Base-by-base conservation (phyloP, 1,284 basidiomycete genomes). In the Porodaedalea pini region DNA sequence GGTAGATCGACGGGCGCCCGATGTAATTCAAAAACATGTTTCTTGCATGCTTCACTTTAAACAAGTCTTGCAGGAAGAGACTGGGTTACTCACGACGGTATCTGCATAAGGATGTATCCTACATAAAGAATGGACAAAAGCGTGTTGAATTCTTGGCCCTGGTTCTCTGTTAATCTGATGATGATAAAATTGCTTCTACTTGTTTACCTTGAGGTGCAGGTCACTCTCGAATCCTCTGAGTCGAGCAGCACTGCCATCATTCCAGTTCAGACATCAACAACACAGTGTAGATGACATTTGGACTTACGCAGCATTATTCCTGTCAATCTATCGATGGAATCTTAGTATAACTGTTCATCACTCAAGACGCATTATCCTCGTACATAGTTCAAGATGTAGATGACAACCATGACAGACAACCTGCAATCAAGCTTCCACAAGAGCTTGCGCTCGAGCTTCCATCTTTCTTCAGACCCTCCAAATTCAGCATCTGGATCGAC, bases 1-100 rank as follows among this genome's bases (percentile, higher is more conserved):
- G 75, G 69, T 91, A 92, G 49, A 88, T 66, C 0, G 88, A 90
- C 0, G 90, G 90, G 62, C 77, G 81, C 45, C 83, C 87, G 54
- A 87, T 81, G 61, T 80, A 77, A 64, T 88, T 87, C 58, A 91
- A 67, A 63, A 88, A 81, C 79, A 87, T 87, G 67, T 90, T 89
- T 5, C 86, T 88, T 17, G 4, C n/a, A n/a, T 45, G 40, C 25
- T 17, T 8, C 8, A 11, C 15, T 23, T 5, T 34, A 48, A 31
- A 19, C 51, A 21, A 49, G 48, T 32, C 45, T 6, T 50, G 45
- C 7, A 71, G 8, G n/a, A 34, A 29, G 23, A 11, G 4, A 10
- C 17, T 45, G 7, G 4, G 3, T 10, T 32, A 47, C 81, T 67
- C 66, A 87, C 84, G 86, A 88, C 15, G 86, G 88, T 51, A 61